A percentile compares a stretch with the other conserved stretches of the same genome.
Conservation (phyloP, 1,139 yeast genomes). For the Schwanniomyces etchellsii region DNA sequence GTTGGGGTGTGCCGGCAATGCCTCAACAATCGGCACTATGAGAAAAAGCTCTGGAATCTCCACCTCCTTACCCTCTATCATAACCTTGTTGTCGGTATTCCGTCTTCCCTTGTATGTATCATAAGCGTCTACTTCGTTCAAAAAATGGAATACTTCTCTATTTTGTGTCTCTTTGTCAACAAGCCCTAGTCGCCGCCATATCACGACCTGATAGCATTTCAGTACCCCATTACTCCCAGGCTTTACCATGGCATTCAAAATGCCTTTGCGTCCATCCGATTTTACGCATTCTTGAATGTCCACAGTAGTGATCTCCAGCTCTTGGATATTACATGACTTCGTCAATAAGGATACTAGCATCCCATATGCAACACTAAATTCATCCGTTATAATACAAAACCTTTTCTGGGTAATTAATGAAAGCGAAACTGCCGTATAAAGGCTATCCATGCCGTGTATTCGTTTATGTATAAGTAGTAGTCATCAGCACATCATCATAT, state of each 20-base stretch:
- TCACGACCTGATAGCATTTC: slow-evolving; percentile 12
- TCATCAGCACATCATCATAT: too few relatives aligned
- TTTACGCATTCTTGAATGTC: slow-evolving; percentile 12
- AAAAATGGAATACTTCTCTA: slow-evolving; percentile 16
- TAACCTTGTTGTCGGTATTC: not conserved
- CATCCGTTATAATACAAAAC: slow-evolving; percentile 16
- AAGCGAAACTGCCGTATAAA: slow-evolving; percentile 21
- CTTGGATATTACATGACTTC: slow-evolving; percentile 7
- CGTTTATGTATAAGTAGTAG: too few relatives aligned
- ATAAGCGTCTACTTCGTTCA: slow-evolving; percentile 27
- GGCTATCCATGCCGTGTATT: slow-evolving; percentile 24
- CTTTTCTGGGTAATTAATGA: slow-evolving; percentile 17
- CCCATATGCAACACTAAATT: slow-evolving; percentile 4
- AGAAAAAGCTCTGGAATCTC: slow-evolving; percentile 18
- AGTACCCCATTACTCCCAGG: slow-evolving; percentile 4
- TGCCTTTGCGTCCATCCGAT: slow-evolving; percentile 4
- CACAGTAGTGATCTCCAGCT: slow-evolving; percentile 10
- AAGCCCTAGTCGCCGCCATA: slow-evolving; percentile 23
- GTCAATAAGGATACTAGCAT: slow-evolving; percentile 4
- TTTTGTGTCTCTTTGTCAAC: slow-evolving; percentile 15
- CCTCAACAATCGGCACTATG: slow-evolving; percentile 20
- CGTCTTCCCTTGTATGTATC: slow-evolving; percentile 15
- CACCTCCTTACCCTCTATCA: slow-evolving; percentile 6
- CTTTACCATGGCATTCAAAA: slow-evolving; percentile 5
- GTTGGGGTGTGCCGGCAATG: slow-evolving; percentile 10